phyloP scores from a whole-genome alignment of 2,329 filamentous ascomycete species.

The Hypoxylon sp. region DNA sequence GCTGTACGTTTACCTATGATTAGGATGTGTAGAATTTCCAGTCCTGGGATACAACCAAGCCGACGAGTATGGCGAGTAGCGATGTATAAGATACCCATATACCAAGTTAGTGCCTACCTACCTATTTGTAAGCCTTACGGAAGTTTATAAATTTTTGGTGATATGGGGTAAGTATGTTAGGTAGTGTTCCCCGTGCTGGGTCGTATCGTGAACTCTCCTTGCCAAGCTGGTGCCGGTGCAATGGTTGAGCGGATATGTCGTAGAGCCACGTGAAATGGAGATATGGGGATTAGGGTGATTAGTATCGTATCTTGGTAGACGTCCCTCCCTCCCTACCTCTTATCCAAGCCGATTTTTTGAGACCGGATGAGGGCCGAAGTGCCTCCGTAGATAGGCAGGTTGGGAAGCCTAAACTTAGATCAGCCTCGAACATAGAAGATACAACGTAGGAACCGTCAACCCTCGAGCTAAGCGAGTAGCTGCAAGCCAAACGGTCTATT shows the following conservation, averaged over 20 bases:
- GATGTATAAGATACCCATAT: background rate
- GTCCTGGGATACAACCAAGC: background rate
- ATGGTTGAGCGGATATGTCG: background rate
- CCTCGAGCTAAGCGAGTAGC: background rate
- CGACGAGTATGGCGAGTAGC: background rate
- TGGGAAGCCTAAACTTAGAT: background rate
- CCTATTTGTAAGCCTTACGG: constrained; percentile 4
- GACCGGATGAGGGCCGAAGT: constrained; percentile 10
- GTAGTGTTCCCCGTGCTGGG: background rate
- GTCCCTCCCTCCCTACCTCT: background rate
- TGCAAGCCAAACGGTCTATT: background rate
- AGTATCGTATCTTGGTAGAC: constrained; percentile 2
- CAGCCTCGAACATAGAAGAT: background rate
- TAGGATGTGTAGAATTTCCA: background rate
- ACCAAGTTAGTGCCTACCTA: background rate
- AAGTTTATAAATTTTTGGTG: background rate
- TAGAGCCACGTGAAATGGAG: constrained; percentile 1
- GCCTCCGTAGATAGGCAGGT: constrained; percentile 6
- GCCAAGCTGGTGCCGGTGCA: constrained; percentile 1
- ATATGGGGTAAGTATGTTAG: background rate
- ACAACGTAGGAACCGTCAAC: background rate
- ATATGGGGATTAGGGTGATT: background rate
- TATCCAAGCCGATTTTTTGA: background rate
- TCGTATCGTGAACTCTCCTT: background rate
- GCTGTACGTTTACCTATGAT: background rate